phyloP scores from a whole-genome alignment of 345 rosid species.

The Theobroma cacao region DNA sequence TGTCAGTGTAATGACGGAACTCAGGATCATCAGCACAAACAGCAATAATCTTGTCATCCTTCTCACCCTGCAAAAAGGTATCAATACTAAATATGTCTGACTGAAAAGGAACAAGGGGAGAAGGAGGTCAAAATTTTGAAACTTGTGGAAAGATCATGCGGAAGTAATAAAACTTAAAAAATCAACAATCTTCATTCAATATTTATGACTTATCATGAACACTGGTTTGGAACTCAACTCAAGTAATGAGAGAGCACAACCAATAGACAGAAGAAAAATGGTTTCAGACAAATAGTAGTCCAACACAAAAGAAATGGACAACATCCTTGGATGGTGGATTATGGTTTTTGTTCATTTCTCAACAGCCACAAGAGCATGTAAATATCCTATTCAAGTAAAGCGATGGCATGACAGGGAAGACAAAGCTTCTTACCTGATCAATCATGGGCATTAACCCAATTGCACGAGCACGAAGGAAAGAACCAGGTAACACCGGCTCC shows the following conservation, averaged over 20 bases:
- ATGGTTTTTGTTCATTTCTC: neutral
- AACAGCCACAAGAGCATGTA: neutral
- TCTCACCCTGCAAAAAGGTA: slow-evolving; percentile 66
- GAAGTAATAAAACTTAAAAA: neutral
- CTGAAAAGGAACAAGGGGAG: neutral
- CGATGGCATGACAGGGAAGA: neutral
- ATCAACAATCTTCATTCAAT: neutral
- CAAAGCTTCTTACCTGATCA: slow-evolving; percentile 61
- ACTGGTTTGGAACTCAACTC: neutral
- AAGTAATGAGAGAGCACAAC: neutral
- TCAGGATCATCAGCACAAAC: slow-evolving; percentile 99
- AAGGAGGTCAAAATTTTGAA: neutral
- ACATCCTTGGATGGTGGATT: neutral
- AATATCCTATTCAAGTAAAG: neutral
- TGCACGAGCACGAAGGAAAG: slow-evolving; percentile 97
- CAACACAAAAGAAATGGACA: neutral
- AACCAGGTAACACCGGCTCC: slow-evolving; percentile 95
- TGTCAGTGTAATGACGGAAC: slow-evolving; percentile 88
- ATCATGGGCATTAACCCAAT: slow-evolving; percentile 99
- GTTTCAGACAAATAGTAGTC: neutral
- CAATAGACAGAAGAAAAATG: neutral
- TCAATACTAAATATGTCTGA: neutral
- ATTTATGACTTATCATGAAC: neutral
- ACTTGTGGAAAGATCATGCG: neutral
- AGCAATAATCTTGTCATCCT: slow-evolving; percentile 96